phyloP scores from a whole-genome alignment of 1,139 yeast genomes.

The Saccharomyces hybrid region DNA sequence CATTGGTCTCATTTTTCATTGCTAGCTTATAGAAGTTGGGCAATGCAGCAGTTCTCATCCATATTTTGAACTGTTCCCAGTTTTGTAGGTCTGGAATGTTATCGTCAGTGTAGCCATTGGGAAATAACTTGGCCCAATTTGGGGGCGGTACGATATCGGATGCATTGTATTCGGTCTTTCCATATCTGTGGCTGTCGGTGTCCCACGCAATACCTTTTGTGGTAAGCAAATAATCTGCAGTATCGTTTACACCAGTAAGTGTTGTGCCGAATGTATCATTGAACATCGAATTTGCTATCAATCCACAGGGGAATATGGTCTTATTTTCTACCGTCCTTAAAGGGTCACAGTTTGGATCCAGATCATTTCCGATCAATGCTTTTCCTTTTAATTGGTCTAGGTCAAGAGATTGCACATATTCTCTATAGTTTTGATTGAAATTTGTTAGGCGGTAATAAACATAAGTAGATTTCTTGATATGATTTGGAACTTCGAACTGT shows the following conservation, averaged over 20 bases:
- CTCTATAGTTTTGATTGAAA: slow-evolving; percentile 71
- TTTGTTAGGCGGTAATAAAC: slow-evolving; percentile 66
- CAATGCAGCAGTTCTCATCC: slow-evolving; percentile 95
- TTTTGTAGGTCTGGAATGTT: slow-evolving; percentile 73
- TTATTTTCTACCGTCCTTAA: slow-evolving; percentile 47
- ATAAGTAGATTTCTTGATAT: slow-evolving; percentile 52
- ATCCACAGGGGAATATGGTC: slow-evolving; percentile 84
- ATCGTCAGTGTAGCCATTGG: slow-evolving; percentile 78
- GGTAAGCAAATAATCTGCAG: slow-evolving; percentile 52
- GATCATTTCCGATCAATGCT: slow-evolving; percentile 39
- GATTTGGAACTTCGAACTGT: slow-evolving; percentile 51
- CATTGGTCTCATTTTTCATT: slow-evolving; percentile 63
- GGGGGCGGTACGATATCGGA: slow-evolving; percentile 90
- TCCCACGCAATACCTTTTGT: slow-evolving; percentile 79
- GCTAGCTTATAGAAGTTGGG: slow-evolving; percentile 80
- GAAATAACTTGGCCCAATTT: slow-evolving; percentile 77
- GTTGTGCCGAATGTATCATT: slow-evolving; percentile 64
- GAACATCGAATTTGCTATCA: slow-evolving; percentile 87
- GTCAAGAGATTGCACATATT: slow-evolving; percentile 66
- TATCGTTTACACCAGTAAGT: slow-evolving; percentile 31
- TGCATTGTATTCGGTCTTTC: slow-evolving; percentile 64
- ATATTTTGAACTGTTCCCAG: slow-evolving; percentile 85
- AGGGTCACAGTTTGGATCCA: slow-evolving; percentile 70
- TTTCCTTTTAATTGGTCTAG: slow-evolving; percentile 55
- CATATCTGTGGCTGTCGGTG: slow-evolving; percentile 67